Conservation (phyloP, 116 monocot species). For the Phalaenopsis hybrid region DNA sequence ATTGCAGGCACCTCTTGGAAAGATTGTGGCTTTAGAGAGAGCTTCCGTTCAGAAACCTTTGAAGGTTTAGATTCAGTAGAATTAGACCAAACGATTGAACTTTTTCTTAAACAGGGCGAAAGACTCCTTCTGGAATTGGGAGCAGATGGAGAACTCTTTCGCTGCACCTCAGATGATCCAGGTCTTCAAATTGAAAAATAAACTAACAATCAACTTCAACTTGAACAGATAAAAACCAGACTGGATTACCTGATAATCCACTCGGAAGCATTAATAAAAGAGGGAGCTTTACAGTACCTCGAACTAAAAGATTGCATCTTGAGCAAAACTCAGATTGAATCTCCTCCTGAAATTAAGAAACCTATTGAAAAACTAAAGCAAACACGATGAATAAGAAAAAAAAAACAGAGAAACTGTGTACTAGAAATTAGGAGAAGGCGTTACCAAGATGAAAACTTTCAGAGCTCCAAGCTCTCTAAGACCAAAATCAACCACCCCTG, state of each 20-base stretch:
- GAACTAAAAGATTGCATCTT: constrained; percentile 6
- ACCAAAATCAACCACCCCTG: too few relatives aligned
- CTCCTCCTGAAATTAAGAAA: neutral
- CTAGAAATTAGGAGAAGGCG: neutral
- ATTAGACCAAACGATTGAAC: neutral
- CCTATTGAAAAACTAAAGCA: neutral
- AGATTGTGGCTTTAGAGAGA: constrained; percentile 2
- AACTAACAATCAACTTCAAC: neutral
- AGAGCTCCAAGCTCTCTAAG: too few relatives aligned
- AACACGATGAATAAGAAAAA: neutral
- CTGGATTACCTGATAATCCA: neutral
- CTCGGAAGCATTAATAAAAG: neutral
- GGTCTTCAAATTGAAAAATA: constrained; percentile 4
- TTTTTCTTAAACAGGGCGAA: neutral
- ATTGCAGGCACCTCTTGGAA: constrained; percentile 1
- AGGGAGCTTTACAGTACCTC: constrained; percentile 1
- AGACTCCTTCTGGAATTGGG: neutral
- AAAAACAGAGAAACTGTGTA: neutral
- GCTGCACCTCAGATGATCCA: constrained; percentile 5
- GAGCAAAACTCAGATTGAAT: neutral
- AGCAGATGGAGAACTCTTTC: neutral
- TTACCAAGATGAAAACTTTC: neutral
- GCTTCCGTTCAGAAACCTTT: constrained; percentile 17
- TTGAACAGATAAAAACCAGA: neutral
- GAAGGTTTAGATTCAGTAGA: neutral